Evolutionary conservation across 257 asterid species (phyloP).

Genomic region (Solanum habrochaites): DNA sequence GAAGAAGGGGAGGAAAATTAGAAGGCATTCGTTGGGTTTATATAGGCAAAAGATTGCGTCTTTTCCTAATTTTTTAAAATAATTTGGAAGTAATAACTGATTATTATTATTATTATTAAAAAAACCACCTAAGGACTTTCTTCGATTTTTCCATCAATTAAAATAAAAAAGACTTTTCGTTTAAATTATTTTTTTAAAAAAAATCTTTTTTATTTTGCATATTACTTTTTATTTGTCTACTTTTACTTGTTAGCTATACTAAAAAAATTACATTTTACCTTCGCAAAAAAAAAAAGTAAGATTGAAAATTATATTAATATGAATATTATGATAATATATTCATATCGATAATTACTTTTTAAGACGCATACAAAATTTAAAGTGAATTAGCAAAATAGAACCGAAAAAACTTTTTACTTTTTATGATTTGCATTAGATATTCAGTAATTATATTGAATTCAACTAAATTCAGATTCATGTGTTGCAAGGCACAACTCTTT

Average conservation of each 20-base stretch:
- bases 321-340: no score
- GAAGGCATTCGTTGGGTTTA: conserved; percentile 2
- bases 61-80: not conserved
- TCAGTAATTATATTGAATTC: no score
- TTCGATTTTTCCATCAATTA: not conserved
- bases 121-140: not conserved
- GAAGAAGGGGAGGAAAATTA: conserved; percentile 17
- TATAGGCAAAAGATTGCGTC: conserved; percentile 15
- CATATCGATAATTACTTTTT: not conserved
- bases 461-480: no score
- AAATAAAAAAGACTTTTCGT: not conserved
- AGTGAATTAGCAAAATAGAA: not conserved
- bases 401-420: fast-evolving
- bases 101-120: not conserved
- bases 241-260: no score
- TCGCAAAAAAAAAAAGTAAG: no score
- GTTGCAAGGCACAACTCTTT: no score
- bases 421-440: no score
- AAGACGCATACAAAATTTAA: fast-evolving
- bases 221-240: no score
- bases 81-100: not conserved
- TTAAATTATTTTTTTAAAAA: no score
- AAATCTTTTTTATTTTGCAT: not conserved
- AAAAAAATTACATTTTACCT: no score
- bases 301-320: no score